Conservation (phyloP, 2,329 filamentous ascomycete genomes). For the Pseudogymnoascus verrucosus region DNA sequence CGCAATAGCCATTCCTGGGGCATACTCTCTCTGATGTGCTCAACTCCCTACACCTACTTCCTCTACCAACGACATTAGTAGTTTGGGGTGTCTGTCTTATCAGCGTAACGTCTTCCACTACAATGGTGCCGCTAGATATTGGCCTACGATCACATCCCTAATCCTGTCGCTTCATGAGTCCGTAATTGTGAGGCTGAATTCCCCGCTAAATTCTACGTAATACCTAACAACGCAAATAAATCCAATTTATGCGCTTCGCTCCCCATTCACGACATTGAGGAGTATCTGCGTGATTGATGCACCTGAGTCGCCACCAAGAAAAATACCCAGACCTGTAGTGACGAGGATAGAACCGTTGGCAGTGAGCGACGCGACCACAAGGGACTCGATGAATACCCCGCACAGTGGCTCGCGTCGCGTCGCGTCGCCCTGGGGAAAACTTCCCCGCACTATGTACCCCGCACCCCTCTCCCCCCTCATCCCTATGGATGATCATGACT, state of each 20-base stretch:
- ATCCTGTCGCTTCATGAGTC: no score
- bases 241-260: slow-evolving; percentile 16
- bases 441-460: background rate
- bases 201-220: background rate
- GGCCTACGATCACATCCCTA: background rate
- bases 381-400: background rate
- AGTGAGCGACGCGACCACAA: background rate
- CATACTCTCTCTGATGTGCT: background rate
- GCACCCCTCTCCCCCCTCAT: background rate
- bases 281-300: background rate
- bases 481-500: background rate
- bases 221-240: slow-evolving; percentile 21
- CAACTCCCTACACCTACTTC: background rate
- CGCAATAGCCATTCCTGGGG: background rate
- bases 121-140: slow-evolving; percentile 13
- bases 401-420: background rate
- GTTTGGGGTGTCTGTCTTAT: background rate
- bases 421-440: background rate
- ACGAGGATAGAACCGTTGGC: background rate
- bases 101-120: slow-evolving; percentile 12
- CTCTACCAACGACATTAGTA: background rate
- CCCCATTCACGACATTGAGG: slow-evolving; percentile 19
- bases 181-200: no score
- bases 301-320: background rate
- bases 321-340: background rate